Conservation (phyloP, 2,329 filamentous ascomycete species). For the Ophioceras dolichostomum region DNA sequence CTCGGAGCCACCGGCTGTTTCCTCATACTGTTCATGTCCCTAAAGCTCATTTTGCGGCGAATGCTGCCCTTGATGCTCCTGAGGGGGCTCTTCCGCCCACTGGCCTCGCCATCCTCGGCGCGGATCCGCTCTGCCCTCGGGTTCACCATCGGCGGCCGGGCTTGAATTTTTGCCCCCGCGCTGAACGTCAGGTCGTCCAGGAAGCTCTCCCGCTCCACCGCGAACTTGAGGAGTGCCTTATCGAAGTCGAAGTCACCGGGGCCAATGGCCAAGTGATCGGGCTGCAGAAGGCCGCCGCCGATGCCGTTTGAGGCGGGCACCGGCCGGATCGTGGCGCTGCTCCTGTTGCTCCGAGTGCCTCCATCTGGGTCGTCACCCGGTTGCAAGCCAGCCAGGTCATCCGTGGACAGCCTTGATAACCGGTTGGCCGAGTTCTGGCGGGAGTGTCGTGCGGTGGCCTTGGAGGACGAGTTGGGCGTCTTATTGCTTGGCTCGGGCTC, state of each 20-base stretch:
- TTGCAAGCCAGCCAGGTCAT: constrained; percentile 35
- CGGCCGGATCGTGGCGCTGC: constrained; percentile 51
- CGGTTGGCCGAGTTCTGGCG: constrained; percentile 48
- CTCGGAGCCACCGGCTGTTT: constrained; percentile 63
- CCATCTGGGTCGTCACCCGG: constrained; percentile 45
- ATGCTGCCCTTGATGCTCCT: constrained; percentile 68
- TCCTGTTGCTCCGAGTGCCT: constrained; percentile 49
- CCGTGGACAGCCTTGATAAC: constrained; percentile 35
- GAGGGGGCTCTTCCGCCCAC: constrained; percentile 41
- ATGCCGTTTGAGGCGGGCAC: constrained; percentile 6
- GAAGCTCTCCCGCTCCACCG: constrained; percentile 87
- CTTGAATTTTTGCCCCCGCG: constrained; percentile 65
- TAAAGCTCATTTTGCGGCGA: constrained; percentile 80
- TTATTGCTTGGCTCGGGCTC: constrained; percentile 33
- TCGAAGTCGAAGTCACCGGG: constrained; percentile 76
- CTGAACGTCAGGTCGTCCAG: constrained; percentile 84
- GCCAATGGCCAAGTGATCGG: not conserved
- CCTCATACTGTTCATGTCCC: constrained; percentile 91
- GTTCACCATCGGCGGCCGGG: constrained; percentile 60
- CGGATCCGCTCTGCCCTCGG: constrained; percentile 73
- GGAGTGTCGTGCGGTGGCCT: constrained; percentile 39
- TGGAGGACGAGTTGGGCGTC: not conserved
- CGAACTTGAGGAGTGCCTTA: constrained; percentile 84
- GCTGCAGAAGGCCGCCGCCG: not conserved
- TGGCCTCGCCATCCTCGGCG: constrained; percentile 50